Percentiles rank a stretch among this genome's conserved stretches.
Conservation (phyloP, 306 rosid species). For the Quercus alba region DNA sequence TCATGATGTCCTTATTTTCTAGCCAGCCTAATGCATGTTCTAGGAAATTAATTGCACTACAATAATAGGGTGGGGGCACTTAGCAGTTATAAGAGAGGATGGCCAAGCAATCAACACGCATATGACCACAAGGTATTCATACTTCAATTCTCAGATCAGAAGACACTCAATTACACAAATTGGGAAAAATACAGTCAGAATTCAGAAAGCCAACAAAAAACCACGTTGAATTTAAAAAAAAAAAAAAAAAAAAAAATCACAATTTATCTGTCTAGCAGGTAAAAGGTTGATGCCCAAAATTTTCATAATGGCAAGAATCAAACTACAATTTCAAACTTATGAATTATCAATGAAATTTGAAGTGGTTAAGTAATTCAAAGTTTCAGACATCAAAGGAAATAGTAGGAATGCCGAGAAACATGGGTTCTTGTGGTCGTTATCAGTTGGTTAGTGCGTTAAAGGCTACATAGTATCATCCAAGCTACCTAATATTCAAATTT, state of each 20-base stretch:
- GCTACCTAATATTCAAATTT: background rate
- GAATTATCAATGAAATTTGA: background rate
- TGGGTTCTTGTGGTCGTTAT: background rate
- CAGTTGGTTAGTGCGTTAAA: background rate
- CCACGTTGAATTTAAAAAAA: background rate
- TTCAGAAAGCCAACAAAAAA: background rate
- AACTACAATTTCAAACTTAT: background rate
- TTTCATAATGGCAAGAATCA: background rate
- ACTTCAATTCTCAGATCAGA: background rate
- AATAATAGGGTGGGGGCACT: background rate
- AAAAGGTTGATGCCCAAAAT: background rate
- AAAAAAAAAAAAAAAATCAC: background rate
- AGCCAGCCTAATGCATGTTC: too few relatives aligned
- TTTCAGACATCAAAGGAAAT: background rate
- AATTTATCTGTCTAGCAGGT: conserved; percentile 4
- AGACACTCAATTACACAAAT: background rate
- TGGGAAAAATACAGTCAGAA: background rate
- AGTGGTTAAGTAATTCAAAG: background rate
- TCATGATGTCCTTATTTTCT: too few relatives aligned
- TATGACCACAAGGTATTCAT: background rate
- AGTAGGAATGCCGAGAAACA: background rate
- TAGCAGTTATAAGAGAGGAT: background rate
- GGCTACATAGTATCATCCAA: background rate
- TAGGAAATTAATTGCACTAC: background rate
- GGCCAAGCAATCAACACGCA: background rate